Base-by-base conservation (phyloP, 768 basidiomycete genomes). In the Leccinum longicurvipes region DNA sequence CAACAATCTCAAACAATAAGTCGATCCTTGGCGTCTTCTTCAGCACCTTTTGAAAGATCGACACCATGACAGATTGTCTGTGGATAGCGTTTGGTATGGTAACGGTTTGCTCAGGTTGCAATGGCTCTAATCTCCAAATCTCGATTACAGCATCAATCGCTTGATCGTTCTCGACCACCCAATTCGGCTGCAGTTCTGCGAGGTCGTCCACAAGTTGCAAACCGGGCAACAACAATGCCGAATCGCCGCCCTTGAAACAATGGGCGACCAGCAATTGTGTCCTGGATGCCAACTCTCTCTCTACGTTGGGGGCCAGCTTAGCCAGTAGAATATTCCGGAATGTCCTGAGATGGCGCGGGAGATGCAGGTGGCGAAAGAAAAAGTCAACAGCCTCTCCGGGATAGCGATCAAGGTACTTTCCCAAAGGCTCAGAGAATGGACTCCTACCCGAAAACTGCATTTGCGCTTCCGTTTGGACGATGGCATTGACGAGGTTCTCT, bases 361-460 rank as follows among this genome's bases (percentile, higher is more conserved):
- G 84, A 45, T 82, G 78, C n/a, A 98, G 74, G 59, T 91, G 83
- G 11, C 82, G 80, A 60, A 93, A 74, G 70, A 99, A 89, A 70
- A 91, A 92, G 49, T 91, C 85, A 21, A 91, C 79, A 2, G 93
- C 89, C 64, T 98, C 91, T 3, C 73, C 76, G 1, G 93, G 88
- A 72, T 97, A 98, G 9, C 92, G 86, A 70, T 98, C 86, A 21
- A 98, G 79, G 72, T 94, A 98, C 68, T 86, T 86, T 19, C 90
- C 93, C 47, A 98, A 74, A 6, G 94, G 95, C 56, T 91, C 85
- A 1, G 96, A 97, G 73, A 99, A 98, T 1, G 94, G 94, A 62
- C 89, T 96, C 51, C 79, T 82, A 15, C 85, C 84, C 1, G 93
- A 93, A 66, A 93, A 96, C 63, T 94, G 91, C 76, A 99, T 85